Percentiles rank a stretch among this genome's conserved stretches.
Conservation (phyloP, 805 yeast species). For the Saccharomycopsis babjevae region DNA sequence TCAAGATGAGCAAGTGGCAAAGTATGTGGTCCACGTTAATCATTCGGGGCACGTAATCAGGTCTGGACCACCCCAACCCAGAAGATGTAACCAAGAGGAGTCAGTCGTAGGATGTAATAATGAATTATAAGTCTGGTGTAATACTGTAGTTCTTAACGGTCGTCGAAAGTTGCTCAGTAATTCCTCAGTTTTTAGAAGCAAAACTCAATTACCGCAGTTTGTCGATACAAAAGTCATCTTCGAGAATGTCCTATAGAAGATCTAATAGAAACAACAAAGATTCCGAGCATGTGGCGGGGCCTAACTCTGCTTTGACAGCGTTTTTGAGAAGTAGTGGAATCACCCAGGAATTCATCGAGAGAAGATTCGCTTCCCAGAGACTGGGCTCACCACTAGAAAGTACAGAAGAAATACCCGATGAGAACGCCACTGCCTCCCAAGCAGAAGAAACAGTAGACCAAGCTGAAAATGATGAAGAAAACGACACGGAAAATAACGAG, state of each 20-base stretch:
- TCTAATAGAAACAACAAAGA: neutral
- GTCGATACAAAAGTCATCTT: neutral
- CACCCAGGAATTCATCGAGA: constrained; percentile 66
- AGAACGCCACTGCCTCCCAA: constrained; percentile 1
- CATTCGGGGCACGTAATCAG: too few species aligned
- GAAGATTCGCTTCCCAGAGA: constrained; percentile 29
- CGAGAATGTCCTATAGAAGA: constrained; percentile 18
- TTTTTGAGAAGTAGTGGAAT: constrained; percentile 85
- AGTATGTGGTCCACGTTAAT: too few species aligned
- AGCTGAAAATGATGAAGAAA: constrained; percentile 11
- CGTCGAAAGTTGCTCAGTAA: neutral
- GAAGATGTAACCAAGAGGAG: too few species aligned
- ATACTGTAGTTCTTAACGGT: neutral
- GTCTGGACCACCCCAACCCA: too few species aligned
- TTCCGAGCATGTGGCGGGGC: constrained; percentile 30
- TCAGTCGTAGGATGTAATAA: too few species aligned
- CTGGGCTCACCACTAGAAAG: constrained; percentile 18
- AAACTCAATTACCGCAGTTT: neutral
- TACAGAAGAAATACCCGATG: constrained; percentile 22
- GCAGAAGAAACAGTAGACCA: constrained; percentile 20
- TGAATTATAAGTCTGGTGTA: too few species aligned
- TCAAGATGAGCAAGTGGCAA: too few species aligned
- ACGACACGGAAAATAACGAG: constrained; percentile 4
- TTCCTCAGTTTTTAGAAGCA: neutral
- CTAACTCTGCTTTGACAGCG: constrained; percentile 85